Evolutionary conservation across 2,329 filamentous ascomycete genomes (phyloP).

Genomic region (Beauveria sp.): DNA sequence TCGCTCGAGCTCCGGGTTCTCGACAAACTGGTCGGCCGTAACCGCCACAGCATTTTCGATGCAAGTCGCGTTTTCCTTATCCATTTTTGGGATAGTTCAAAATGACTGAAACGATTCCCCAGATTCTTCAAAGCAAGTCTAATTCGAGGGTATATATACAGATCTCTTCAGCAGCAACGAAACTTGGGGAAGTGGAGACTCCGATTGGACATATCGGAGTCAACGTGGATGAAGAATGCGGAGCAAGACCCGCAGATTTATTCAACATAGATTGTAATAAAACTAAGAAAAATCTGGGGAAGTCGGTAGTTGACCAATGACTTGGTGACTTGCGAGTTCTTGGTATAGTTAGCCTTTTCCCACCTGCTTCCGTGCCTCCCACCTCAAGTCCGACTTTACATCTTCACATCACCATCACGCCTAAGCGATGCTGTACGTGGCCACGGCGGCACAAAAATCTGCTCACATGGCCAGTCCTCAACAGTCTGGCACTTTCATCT

Average conservation of each 20-base stretch:
- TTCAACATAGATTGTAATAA: too few species aligned
- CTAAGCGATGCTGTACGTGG: neutral
- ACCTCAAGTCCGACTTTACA: neutral
- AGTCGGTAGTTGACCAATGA: neutral
- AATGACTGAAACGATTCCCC: neutral
- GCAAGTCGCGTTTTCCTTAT: neutral
- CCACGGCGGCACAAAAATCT: neutral
- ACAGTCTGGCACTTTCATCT: neutral
- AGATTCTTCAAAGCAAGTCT: neutral
- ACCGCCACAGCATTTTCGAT: neutral
- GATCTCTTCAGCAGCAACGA: neutral
- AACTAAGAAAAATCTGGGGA: too few species aligned
- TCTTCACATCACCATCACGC: neutral
- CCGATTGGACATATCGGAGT: neutral
- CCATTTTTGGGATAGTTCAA: neutral
- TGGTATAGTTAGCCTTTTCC: neutral
- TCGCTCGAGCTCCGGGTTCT: neutral
- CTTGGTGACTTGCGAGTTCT: neutral
- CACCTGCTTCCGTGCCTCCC: neutral
- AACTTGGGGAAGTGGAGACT: neutral
- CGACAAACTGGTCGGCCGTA: neutral
- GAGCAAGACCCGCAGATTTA: neutral
- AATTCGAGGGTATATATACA: neutral
- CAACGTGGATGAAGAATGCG: neutral
- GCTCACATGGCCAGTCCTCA: neutral